Percentiles rank a stretch among this genome's conserved stretches.
Evolutionary conservation across 2,329 filamentous ascomycete genomes (phyloP).

Genomic region (Diaporthe velutina): DNA sequence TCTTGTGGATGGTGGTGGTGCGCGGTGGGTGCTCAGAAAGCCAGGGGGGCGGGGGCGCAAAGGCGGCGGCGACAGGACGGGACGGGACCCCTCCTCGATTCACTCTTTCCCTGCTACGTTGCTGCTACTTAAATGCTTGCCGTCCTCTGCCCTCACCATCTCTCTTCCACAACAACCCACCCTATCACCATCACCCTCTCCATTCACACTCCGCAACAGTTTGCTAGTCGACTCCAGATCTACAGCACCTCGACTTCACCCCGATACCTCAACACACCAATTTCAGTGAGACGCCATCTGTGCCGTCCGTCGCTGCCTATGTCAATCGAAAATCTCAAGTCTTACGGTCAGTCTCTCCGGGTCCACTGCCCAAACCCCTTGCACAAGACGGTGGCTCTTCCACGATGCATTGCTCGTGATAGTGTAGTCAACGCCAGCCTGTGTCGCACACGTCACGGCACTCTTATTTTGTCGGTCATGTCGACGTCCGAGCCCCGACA

Average conservation of each 20-base stretch:
- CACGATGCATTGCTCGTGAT: not conserved
- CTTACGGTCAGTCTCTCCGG: constrained; percentile 33
- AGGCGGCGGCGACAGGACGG: not conserved
- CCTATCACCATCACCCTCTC: constrained; percentile 26
- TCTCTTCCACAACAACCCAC: constrained; percentile 17
- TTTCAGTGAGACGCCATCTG: constrained; percentile 61
- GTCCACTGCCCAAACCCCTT: not conserved
- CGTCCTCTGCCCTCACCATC: constrained; percentile 10
- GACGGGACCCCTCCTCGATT: constrained; percentile 24
- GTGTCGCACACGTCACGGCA: not conserved
- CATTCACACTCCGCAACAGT: constrained; percentile 29
- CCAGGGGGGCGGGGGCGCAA: constrained; percentile 9
- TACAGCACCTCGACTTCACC: constrained; percentile 34
- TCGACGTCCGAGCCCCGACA: not conserved
- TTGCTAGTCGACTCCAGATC: constrained; percentile 28
- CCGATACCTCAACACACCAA: constrained; percentile 41
- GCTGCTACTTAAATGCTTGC: constrained; percentile 26
- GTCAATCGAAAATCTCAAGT: constrained; percentile 98
- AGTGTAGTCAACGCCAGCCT: not conserved
- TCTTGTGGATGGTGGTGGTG: not conserved
- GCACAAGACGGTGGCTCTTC: not conserved
- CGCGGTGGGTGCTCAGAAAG: not conserved
- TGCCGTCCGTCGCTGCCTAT: constrained; percentile 75
- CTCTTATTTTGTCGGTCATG: not conserved
- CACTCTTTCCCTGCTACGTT: constrained; percentile 29